Evolutionary conservation across 495 filamentous ascomycete species (phyloP), one percentile per base, ranked within the genome.

Genomic region (Penicillium soppii): DNA sequence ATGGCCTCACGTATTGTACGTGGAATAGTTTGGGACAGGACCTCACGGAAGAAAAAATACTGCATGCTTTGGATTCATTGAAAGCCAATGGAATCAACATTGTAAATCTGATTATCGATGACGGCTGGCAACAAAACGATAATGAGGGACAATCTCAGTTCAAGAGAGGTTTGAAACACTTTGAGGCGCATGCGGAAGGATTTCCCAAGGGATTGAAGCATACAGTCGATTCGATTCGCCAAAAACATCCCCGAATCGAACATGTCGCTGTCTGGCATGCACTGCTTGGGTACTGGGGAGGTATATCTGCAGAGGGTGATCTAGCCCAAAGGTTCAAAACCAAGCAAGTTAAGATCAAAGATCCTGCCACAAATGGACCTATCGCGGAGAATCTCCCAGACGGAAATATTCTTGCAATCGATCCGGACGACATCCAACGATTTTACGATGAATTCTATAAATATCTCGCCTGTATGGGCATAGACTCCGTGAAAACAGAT

Each of bases 211-310:
- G 94, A 2, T 71, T 98, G 8, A 85, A 84, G 56, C 73, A 82
- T 7, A 82, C 86, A 2, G 75, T 91, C 0, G 66, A 73, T 13
- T 71, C 77, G 4, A 91, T 97, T 44, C 84, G 89, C 7, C 72
- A 76, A 23, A 77, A 77, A 37, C 82, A 90, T 61, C 83, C 82
- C 13, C 84, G 83, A 50, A 88, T 98, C 39, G 75, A 86, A 54
- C 86, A 96, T 59, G 79, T 98, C 26, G 90, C 88, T 13, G 92
- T 98, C 9, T 98, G 94, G 94, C 94, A 98, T 73, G 88, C 94
- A 3, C 74, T 97, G n/a, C 66, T 95, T 13, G 92, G 94, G 7
- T 97, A 97, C 66, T 98, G 94, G 94, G 94, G 89, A 48, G 94
- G 90, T 3, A 83, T 97, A 9, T 79, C 87, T 1, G 83, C 86